Conservation (phyloP, 345 rosid species). For the Populus deltoides region DNA sequence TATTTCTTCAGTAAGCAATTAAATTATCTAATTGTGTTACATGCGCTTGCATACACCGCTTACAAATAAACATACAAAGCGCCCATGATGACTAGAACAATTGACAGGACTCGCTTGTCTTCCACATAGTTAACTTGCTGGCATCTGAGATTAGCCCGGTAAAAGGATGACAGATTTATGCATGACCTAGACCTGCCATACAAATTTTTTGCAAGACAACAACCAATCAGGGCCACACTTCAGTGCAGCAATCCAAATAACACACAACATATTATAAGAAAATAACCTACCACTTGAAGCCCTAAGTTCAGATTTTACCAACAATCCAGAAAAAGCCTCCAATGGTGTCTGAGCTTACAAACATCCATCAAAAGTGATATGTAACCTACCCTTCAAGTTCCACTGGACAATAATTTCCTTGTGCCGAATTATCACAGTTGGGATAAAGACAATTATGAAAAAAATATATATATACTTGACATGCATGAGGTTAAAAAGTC, state of each 20-base stretch:
- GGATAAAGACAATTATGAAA: too few species aligned
- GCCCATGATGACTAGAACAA: too few species aligned
- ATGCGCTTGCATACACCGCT: background rate
- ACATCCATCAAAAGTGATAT: background rate
- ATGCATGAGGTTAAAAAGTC: background rate
- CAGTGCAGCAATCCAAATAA: background rate
- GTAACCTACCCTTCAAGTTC: slow-evolving; percentile 2
- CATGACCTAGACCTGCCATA: slow-evolving; percentile 15
- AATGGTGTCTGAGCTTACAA: background rate
- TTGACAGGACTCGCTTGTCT: background rate
- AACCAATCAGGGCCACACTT: slow-evolving; percentile 4
- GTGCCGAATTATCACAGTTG: background rate
- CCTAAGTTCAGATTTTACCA: background rate
- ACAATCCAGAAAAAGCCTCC: background rate
- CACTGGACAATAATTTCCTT: background rate
- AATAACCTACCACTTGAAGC: slow-evolving; percentile 16
- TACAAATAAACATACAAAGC: background rate
- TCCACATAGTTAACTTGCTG: background rate
- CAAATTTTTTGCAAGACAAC: background rate
- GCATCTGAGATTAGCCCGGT: background rate
- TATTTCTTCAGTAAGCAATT: background rate
- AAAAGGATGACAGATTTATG: background rate
- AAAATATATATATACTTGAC: background rate
- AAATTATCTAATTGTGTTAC: too few species aligned
- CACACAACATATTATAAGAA: background rate